Percentiles rank a stretch among this genome's conserved stretches.
Evolutionary conservation across 2,329 filamentous ascomycete species (phyloP).

Genomic region (Ophiostoma montium): DNA sequence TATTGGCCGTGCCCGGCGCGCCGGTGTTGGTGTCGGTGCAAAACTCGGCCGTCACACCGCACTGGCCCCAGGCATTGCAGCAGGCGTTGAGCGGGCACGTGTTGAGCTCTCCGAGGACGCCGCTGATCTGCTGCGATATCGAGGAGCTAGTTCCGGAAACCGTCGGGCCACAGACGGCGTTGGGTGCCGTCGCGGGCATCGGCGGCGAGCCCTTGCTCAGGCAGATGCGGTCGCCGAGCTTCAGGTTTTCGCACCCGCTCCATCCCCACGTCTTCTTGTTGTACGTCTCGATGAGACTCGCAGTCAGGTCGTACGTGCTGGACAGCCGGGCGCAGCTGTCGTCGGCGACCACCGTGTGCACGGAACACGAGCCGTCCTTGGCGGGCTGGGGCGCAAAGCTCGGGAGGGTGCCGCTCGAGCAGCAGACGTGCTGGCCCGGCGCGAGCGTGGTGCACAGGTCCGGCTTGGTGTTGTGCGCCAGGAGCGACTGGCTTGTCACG

Average conservation of each 20-base stretch:
- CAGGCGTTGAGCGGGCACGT: slow-evolving; percentile 19
- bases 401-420: not conserved
- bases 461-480: slow-evolving; percentile 12
- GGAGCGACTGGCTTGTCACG: slow-evolving; percentile 12
- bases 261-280: slow-evolving; percentile 28
- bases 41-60: slow-evolving; percentile 29
- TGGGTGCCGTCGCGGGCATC: slow-evolving; percentile 19
- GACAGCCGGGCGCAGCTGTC: slow-evolving; percentile 23
- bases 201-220: slow-evolving; percentile 22
- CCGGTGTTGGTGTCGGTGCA: slow-evolving; percentile 19
- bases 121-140: no score
- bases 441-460: not conserved
- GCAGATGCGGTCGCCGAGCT: slow-evolving; percentile 19
- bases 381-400: slow-evolving; percentile 18
- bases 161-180: slow-evolving; percentile 23
- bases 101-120: no score
- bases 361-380: slow-evolving; percentile 22
- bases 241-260: slow-evolving; percentile 20
- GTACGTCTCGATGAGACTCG: slow-evolving; percentile 8
- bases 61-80: slow-evolving; percentile 28
- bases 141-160: slow-evolving; percentile 8
- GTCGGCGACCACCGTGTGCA: slow-evolving; percentile 18
- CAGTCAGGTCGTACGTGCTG: slow-evolving; percentile 2
- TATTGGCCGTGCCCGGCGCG: slow-evolving; percentile 20
- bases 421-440: not conserved